phyloP scores from a whole-genome alignment of 1,284 basidiomycete species.

The Psilocybe mexicana region DNA sequence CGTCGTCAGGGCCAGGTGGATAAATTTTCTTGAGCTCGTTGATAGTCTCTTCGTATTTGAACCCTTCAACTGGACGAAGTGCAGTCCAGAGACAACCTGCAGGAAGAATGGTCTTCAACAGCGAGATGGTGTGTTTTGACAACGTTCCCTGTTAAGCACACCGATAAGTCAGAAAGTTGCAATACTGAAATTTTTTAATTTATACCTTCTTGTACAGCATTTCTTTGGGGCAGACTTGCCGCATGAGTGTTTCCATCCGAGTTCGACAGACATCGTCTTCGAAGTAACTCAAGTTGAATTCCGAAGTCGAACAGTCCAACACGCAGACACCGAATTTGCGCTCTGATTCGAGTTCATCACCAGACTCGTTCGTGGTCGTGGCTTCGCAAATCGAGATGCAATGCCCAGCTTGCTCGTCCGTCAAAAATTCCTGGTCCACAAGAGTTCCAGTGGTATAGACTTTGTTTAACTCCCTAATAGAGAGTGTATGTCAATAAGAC shows the following conservation, averaged over 20 bases:
- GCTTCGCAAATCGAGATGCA: slow-evolving; percentile 88
- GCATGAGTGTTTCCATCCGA: slow-evolving; percentile 90
- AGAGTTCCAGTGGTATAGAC: slow-evolving; percentile 98
- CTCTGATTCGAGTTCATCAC: slow-evolving; percentile 47
- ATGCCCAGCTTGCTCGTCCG: slow-evolving; percentile 94
- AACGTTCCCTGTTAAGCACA: slow-evolving; percentile 67
- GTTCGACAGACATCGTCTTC: slow-evolving; percentile 93
- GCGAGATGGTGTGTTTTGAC: slow-evolving; percentile 76
- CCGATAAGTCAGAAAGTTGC: not conserved
- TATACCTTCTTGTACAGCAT: slow-evolving; percentile 87
- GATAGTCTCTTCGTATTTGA: slow-evolving; percentile 72
- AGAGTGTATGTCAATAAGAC: not conserved
- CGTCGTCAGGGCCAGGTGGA: slow-evolving; percentile 41
- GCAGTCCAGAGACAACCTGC: slow-evolving; percentile 85
- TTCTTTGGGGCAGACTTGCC: slow-evolving; percentile 93
- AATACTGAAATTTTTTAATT: not conserved
- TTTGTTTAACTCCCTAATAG: slow-evolving; percentile 83
- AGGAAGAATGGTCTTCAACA: slow-evolving; percentile 81
- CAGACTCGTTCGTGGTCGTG: slow-evolving; percentile 28
- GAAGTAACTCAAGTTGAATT: slow-evolving; percentile 91
- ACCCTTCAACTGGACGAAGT: slow-evolving; percentile 81
- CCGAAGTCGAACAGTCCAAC: slow-evolving; percentile 95
- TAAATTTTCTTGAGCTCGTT: slow-evolving; percentile 74
- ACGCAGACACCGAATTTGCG: slow-evolving; percentile 88
- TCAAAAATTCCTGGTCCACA: slow-evolving; percentile 87